phyloP scores from a whole-genome alignment of 2,329 filamentous ascomycete genomes.

The Ophiostoma sp. region DNA sequence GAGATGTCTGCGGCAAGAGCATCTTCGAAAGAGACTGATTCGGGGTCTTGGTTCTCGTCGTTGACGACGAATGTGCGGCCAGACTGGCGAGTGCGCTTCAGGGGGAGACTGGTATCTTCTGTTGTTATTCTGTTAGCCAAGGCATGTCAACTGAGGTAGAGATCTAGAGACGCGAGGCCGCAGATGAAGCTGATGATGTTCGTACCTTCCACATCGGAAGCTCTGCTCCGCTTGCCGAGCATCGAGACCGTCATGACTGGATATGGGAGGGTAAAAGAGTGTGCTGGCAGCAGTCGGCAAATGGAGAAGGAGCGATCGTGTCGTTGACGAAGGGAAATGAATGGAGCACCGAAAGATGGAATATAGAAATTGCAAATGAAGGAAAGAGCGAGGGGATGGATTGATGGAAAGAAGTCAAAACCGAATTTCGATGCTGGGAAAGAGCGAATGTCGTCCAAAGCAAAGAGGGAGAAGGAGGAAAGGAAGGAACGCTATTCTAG shows the following conservation, averaged over 20 bases:
- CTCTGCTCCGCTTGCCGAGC: conserved; percentile 24
- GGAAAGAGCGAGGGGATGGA: conserved; percentile 13
- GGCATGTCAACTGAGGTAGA: background rate
- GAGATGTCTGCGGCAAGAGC: conserved; percentile 30
- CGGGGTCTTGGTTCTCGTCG: conserved; percentile 63
- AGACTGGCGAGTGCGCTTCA: conserved; percentile 44
- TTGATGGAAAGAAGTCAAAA: conserved; percentile 9
- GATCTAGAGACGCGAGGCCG: background rate
- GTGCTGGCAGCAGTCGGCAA: background rate
- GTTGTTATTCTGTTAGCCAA: background rate
- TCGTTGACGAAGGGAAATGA: background rate
- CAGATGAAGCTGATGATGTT: background rate
- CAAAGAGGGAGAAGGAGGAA: conserved; percentile 12
- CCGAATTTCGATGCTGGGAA: background rate
- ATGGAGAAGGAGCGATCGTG: background rate
- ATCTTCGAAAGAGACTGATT: conserved; percentile 37
- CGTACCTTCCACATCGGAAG: conserved; percentile 20
- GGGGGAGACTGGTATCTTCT: conserved; percentile 31
- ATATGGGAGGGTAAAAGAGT: background rate
- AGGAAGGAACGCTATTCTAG: conserved; percentile 19
- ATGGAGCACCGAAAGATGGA: background rate
- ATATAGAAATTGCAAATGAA: background rate
- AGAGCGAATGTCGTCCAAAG: conserved; percentile 12
- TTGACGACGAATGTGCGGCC: conserved; percentile 45
- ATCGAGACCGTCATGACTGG: conserved; percentile 19